Evolutionary conservation across 2,329 filamentous ascomycete species (phyloP).

Genomic region (Coccinonectria pachysandricola): DNA sequence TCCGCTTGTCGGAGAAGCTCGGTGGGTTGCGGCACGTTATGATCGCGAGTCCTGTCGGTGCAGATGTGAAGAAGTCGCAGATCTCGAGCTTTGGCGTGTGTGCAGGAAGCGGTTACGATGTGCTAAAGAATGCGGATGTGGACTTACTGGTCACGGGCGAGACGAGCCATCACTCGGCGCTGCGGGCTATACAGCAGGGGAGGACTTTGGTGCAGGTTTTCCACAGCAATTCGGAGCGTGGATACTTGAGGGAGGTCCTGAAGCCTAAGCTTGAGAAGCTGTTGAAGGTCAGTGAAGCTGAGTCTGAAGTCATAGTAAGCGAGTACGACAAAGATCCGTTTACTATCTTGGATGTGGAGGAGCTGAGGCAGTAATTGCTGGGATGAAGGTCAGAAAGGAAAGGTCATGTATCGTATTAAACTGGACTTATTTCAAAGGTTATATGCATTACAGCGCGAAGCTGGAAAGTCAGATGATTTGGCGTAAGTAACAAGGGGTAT

Average conservation of each 20-base stretch:
- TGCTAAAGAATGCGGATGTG: conserved; percentile 60
- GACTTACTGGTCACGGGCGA: conserved; percentile 88
- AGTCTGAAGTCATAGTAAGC: conserved; percentile 62
- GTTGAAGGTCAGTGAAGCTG: conserved; percentile 39
- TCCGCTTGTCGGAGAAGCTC: conserved; percentile 52
- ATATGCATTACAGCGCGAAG: no score
- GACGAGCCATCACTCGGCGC: conserved; percentile 83
- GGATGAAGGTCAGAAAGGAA: conserved; percentile 1
- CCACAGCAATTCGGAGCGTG: conserved; percentile 87
- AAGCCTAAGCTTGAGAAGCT: conserved; percentile 50
- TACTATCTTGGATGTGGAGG: conserved; percentile 52
- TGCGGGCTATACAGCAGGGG: conserved; percentile 76
- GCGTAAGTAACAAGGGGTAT: conserved; percentile 17
- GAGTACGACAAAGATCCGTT: conserved; percentile 80
- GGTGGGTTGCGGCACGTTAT: conserved; percentile 51
- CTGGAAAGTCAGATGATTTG: no score
- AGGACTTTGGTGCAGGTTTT: conserved; percentile 76
- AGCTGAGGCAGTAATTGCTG: conserved; percentile 17
- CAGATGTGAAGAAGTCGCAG: conserved; percentile 22
- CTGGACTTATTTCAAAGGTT: no score
- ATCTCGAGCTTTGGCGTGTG: conserved; percentile 74
- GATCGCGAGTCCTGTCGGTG: conserved; percentile 41
- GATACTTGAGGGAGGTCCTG: conserved; percentile 66
- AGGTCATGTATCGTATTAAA: no score
- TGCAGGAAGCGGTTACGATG: conserved; percentile 73